Evolutionary conservation across 78 protist species (phyloP), one percentile per base, ranked within the genome.

Genomic region (Dictyostelium brefeldianum): DNA sequence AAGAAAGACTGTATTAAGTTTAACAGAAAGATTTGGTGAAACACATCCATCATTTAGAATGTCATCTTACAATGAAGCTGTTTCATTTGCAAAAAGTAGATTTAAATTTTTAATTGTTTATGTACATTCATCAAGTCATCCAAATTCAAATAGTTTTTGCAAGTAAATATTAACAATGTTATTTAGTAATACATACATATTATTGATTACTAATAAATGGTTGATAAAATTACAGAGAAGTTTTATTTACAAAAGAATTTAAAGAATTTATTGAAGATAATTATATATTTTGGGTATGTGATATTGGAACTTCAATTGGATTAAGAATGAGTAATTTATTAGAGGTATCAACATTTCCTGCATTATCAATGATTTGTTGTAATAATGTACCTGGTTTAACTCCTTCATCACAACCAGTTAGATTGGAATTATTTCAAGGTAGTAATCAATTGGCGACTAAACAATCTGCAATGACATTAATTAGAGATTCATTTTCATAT

Each of bases 221-320:
- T 20, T n/a, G 20, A 29, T n/a, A 8, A 65, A 11, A 18, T n/a
- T 50, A 25, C 25, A 75, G 83, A 15, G 83, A 85, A 15, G 71
- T 77, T 4, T 51, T 85, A 46, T 85, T 85, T 59, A 77, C 92
- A 74, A 80, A 22, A 50, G 69, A 79, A 64, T 77, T 85, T 62
- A 73, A 79, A 57, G 81, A 80, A n/a, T 85, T 48, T 77, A 77
- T 85, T 25, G 83, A 85, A 59, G 57, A 36, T 12, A 59, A 57
- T 50, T 85, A 56, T 77, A 46, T 85, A 62, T 59, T 85, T 75
- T 85, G 92, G 91, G 92, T 46, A 62, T 85, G 92, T 85, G 83
- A 85, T 85, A 27, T 85, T 27, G 7, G 20, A 18, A 47, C 56
- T 27, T 41, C 73, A 6, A 77, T 51, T 43, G 92, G 92, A 25